These are phyloP conservation scores for Penicillium sp. DNA, from an alignment of 2,329 filamentous ascomycete species.

Conservation along the genomic window DNA sequence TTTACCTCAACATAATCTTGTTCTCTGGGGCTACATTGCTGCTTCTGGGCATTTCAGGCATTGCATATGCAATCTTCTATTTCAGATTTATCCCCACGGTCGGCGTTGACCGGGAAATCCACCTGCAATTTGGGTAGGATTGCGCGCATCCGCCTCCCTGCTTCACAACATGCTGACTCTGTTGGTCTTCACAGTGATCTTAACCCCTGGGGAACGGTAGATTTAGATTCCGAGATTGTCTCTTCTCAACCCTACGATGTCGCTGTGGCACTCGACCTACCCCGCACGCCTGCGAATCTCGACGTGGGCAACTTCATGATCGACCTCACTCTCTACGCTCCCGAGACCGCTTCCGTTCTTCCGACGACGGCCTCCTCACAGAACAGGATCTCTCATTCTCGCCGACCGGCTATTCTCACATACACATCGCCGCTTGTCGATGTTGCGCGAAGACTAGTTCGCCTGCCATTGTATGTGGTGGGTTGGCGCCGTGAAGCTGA, in stretches of 20 bases:
- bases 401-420: conserved; percentile 76
- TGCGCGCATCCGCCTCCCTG: not conserved
- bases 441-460: conserved; percentile 61
- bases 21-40: conserved; percentile 56
- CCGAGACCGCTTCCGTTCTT: conserved; percentile 41
- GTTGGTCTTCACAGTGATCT: conserved; percentile 39
- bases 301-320: conserved; percentile 94
- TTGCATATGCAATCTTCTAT: conserved; percentile 70
- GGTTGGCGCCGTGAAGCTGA: conserved; percentile 67
- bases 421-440: conserved; percentile 75
- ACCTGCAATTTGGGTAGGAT: conserved; percentile 67
- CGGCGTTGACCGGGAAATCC: conserved; percentile 63
- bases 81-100: conserved; percentile 69
- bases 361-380: conserved; percentile 36
- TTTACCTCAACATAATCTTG: conserved; percentile 65
- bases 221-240: conserved; percentile 60
- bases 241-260: conserved; percentile 84
- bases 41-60: conserved; percentile 61
- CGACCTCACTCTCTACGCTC: conserved; percentile 69
- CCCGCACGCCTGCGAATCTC: conserved; percentile 75
- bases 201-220: conserved; percentile 57
- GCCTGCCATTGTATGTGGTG: conserved; percentile 71
- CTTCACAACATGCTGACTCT: conserved; percentile 8
- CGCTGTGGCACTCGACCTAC: conserved; percentile 72
- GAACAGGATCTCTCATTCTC: conserved; percentile 62